These are phyloP conservation scores for Anastatica hierochuntica DNA, from an alignment of 345 rosid species.

Conservation along the genomic window DNA sequence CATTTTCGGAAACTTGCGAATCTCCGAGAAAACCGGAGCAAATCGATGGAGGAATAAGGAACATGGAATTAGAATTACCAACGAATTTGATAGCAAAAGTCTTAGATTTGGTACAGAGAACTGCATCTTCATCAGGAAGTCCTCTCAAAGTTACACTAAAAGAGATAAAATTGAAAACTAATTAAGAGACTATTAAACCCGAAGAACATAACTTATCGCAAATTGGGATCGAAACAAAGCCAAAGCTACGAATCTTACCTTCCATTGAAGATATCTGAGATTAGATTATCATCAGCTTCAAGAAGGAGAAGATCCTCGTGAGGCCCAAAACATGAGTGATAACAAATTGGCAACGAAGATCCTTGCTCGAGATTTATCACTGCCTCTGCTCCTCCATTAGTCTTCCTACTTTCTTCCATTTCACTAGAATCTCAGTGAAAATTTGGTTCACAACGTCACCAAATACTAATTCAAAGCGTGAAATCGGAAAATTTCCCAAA, in stretches of 20 bases:
- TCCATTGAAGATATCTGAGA: constrained; percentile 52
- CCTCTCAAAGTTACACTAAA: constrained; percentile 74
- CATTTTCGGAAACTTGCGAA: constrained; percentile 29
- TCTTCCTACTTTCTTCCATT: constrained; percentile 29
- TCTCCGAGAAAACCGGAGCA: constrained; percentile 9
- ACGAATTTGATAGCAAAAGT: constrained; percentile 77
- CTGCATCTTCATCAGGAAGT: constrained; percentile 79
- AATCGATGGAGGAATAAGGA: constrained; percentile 59
- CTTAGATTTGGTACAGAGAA: constrained; percentile 77
- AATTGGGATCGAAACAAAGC: neutral
- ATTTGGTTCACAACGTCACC: neutral
- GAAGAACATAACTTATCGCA: neutral
- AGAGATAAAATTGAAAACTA: neutral
- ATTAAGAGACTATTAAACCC: neutral
- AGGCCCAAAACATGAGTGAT: constrained; percentile 62
- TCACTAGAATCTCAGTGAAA: neutral
- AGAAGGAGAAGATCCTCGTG: constrained; percentile 64
- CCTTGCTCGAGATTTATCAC: constrained; percentile 42
- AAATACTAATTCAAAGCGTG: neutral
- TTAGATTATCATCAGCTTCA: constrained; percentile 59
- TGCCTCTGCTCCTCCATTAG: constrained; percentile 49
- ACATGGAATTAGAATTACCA: constrained; percentile 70
- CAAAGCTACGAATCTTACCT: constrained; percentile 30
- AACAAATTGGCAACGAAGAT: constrained; percentile 45
- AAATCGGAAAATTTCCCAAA: neutral